A percentile compares a stretch with the other conserved stretches of the same genome.
Conservation (phyloP, 2,329 filamentous ascomycete species). For the Pseudocercospora vitis region DNA sequence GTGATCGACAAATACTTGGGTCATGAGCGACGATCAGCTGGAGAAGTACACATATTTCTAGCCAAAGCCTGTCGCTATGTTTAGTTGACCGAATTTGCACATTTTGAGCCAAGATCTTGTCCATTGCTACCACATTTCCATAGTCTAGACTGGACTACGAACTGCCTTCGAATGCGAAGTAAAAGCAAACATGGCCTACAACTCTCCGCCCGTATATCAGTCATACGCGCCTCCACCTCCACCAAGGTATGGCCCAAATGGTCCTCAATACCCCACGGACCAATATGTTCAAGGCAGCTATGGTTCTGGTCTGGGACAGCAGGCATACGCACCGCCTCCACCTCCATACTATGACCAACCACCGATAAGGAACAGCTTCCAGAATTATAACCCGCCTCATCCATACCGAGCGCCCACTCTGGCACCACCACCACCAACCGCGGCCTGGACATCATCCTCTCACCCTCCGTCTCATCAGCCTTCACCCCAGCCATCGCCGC, state of each 20-base stretch:
- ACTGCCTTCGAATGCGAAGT: too few species aligned
- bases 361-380: neutral
- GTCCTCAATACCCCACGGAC: neutral
- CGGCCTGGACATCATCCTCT: neutral
- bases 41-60: too few species aligned
- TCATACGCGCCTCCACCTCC: neutral
- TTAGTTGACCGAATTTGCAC: too few species aligned
- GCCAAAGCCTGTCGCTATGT: too few species aligned
- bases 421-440: neutral
- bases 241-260: neutral
- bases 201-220: neutral
- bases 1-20: neutral
- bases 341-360: neutral
- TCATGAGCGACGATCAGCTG: too few species aligned
- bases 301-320: neutral
- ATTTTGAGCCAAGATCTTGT: too few species aligned
- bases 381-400: neutral
- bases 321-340: neutral
- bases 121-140: too few species aligned
- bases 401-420: neutral
- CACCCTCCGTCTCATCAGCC: neutral
- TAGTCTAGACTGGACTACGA: neutral
- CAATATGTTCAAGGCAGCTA: neutral
- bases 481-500: neutral
- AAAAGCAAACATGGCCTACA: constrained; percentile 1